Evolutionary conservation across 1,284 basidiomycete genomes (phyloP).

Genomic region (Caloboletus inedulis): DNA sequence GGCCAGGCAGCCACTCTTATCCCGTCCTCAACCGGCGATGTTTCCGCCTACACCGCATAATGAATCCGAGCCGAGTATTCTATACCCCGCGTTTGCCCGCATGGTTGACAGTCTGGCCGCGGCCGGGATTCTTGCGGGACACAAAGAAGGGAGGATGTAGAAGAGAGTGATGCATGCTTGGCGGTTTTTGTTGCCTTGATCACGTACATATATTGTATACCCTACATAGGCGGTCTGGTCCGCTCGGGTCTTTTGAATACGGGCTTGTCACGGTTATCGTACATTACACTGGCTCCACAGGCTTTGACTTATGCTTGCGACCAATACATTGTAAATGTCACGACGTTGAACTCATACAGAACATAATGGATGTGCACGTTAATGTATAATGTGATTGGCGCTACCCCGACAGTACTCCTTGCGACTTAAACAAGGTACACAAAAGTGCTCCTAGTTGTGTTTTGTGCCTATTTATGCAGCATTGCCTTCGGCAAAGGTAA

Average conservation of each 20-base stretch:
- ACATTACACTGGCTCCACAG: neutral
- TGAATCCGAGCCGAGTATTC: conserved; percentile 17
- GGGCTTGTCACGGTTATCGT: neutral
- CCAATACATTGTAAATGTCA: neutral
- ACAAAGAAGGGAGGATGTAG: conserved; percentile 5
- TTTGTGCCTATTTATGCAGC: conserved; percentile 38
- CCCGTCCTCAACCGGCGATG: conserved; percentile 22
- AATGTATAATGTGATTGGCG: conserved; percentile 6
- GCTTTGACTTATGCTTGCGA: no score
- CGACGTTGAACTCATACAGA: neutral
- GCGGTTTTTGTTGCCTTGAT: neutral
- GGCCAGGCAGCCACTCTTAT: conserved; percentile 14
- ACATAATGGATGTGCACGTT: neutral
- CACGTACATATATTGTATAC: neutral
- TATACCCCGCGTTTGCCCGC: conserved; percentile 24
- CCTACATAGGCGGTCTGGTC: neutral
- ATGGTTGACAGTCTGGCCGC: conserved; percentile 25
- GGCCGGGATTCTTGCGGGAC: conserved; percentile 11
- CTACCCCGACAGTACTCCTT: conserved; percentile 1
- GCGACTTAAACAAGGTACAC: conserved; percentile 3
- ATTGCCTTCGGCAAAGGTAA: conserved; percentile 69
- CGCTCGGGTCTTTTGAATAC: neutral
- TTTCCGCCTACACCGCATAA: conserved; percentile 12
- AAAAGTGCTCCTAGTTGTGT: neutral
- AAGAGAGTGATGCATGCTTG: neutral